phyloP scores from a whole-genome alignment of 257 asterid genomes.

The Nicotiana paniculata region DNA sequence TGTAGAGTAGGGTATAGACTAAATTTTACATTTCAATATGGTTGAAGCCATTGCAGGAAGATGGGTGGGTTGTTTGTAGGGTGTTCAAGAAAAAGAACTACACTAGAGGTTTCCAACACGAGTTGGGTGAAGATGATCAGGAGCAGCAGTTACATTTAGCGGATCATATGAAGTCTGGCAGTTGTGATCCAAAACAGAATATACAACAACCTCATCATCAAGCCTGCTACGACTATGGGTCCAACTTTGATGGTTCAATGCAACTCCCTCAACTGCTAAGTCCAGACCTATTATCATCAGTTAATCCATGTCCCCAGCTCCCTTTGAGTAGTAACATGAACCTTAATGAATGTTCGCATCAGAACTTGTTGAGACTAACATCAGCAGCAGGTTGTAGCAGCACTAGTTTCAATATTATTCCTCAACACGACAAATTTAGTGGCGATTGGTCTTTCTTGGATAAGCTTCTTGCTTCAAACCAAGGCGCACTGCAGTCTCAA shows the following conservation, averaged over 20 bases:
- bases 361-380: constrained; percentile 41
- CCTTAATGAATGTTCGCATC: constrained; percentile 27
- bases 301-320: constrained; percentile 23
- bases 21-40: not conserved
- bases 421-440: constrained; percentile 30
- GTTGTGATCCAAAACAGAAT: constrained; percentile 18
- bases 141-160: constrained; percentile 22
- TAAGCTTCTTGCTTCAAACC: constrained; percentile 56
- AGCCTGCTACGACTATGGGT: not conserved
- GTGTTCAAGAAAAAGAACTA: constrained; percentile 73
- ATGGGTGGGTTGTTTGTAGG: constrained; percentile 86
- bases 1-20: not conserved
- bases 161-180: constrained; percentile 8
- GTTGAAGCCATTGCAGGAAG: constrained; percentile 41
- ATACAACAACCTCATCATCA: constrained; percentile 9
- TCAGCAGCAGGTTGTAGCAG: constrained; percentile 20
- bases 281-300: constrained; percentile 31
- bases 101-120: constrained; percentile 43
- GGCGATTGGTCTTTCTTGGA: constrained; percentile 76
- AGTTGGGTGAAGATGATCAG: constrained; percentile 16
- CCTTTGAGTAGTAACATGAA: constrained; percentile 21
- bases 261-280: constrained; percentile 56
- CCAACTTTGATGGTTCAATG: constrained; percentile 27
- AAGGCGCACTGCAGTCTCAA: not conserved
- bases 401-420: not conserved